Conservation (phyloP, 805 yeast genomes). For the Starmerella apis region DNA sequence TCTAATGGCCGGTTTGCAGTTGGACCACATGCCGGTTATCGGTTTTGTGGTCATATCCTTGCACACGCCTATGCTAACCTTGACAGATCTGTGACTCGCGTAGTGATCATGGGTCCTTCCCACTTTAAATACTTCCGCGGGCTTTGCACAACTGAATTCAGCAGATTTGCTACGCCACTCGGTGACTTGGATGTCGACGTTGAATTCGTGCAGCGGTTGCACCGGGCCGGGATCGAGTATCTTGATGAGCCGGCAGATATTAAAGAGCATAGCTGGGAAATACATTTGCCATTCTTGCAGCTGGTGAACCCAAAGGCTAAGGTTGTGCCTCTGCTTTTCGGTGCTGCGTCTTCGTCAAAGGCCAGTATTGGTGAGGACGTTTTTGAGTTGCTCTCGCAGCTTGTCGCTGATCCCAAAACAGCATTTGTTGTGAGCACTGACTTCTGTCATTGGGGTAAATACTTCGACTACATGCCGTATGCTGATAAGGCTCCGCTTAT, state of each 20-base stretch:
- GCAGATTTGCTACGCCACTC: constrained; percentile 66
- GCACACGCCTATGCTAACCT: constrained; percentile 67
- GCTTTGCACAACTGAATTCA: constrained; percentile 44
- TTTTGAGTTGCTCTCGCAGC: constrained; percentile 43
- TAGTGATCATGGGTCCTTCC: constrained; percentile 84
- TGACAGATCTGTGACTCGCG: constrained; percentile 49
- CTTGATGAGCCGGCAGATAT: constrained; percentile 47
- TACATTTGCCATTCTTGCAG: constrained; percentile 72
- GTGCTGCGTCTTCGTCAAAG: constrained; percentile 43
- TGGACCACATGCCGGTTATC: constrained; percentile 85
- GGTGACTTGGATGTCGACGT: constrained; percentile 64
- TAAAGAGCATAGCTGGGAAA: constrained; percentile 86
- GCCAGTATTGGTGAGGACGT: constrained; percentile 33
- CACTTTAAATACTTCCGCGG: constrained; percentile 76
- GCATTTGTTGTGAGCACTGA: constrained; percentile 79
- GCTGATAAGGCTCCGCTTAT: constrained; percentile 36
- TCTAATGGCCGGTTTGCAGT: constrained; percentile 33
- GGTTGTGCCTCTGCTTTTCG: constrained; percentile 72
- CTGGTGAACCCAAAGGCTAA: constrained; percentile 34
- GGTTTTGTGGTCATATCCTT: constrained; percentile 67
- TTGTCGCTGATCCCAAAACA: constrained; percentile 43
- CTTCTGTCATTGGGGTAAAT: constrained; percentile 87
- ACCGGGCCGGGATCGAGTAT: constrained; percentile 12
- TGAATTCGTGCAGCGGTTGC: constrained; percentile 25
- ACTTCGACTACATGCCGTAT: constrained; percentile 42